Conservation (phyloP, 2,329 filamentous ascomycete genomes). For the Magnaporthiopsis incrustans region DNA sequence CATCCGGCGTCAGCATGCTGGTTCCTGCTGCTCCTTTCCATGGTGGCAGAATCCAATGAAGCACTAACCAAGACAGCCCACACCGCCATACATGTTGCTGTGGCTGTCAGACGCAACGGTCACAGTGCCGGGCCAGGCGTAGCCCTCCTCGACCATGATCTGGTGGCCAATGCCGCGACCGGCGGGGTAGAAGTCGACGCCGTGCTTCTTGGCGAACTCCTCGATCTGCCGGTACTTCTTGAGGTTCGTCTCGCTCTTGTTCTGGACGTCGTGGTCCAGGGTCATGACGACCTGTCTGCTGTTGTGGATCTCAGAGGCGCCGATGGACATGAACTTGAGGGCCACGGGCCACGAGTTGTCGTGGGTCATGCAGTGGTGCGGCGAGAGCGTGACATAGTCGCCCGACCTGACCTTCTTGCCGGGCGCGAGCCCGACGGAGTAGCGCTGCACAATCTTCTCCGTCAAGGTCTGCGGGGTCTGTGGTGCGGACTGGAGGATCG, state of each 20-base stretch:
- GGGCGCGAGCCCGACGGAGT: conserved; percentile 65
- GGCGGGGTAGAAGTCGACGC: conserved; percentile 62
- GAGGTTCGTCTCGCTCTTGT: conserved; percentile 68
- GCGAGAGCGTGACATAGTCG: conserved; percentile 74
- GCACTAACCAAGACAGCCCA: conserved; percentile 48
- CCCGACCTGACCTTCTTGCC: conserved; percentile 71
- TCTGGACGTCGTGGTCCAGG: conserved; percentile 84
- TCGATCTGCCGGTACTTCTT: conserved; percentile 79
- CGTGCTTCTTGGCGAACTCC: conserved; percentile 71
- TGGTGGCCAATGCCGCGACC: conserved; percentile 58
- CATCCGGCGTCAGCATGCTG: neutral
- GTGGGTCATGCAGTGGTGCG: conserved; percentile 75
- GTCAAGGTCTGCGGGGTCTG: conserved; percentile 66
- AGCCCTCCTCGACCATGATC: conserved; percentile 81
- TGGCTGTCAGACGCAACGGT: conserved; percentile 74
- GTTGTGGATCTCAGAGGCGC: conserved; percentile 65
- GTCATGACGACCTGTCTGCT: conserved; percentile 72
- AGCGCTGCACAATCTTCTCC: conserved; percentile 84
- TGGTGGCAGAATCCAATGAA: too few species aligned
- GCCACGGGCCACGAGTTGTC: conserved; percentile 45
- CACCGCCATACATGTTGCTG: conserved; percentile 74
- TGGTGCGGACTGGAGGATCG: conserved; percentile 31
- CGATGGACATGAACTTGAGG: conserved; percentile 73
- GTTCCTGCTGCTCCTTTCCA: neutral
- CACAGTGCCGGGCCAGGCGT: conserved; percentile 76